These are phyloP conservation scores for Myriosclerotinia duriaeana DNA, from an alignment of 2,329 filamentous ascomycete species.

Conservation along the genomic window DNA sequence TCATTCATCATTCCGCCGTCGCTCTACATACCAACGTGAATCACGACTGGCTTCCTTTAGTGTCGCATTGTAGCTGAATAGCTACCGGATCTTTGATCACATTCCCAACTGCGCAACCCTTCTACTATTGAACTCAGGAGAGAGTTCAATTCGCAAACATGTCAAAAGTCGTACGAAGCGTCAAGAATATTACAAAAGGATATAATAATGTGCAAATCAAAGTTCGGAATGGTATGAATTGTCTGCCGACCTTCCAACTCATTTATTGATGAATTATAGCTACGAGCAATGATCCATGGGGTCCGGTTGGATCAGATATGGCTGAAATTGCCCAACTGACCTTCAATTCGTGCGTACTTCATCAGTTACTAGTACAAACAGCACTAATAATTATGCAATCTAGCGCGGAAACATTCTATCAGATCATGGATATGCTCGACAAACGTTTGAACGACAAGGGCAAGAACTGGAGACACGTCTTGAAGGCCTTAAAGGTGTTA, in stretches of 20 bases:
- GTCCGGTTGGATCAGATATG: constrained; percentile 97
- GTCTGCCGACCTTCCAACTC: constrained; percentile 26
- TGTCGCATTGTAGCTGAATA: constrained; percentile 21
- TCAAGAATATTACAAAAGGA: constrained; percentile 99
- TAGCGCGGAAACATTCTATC: constrained; percentile 92
- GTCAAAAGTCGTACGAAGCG: constrained; percentile 95
- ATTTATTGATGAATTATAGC: constrained; percentile 56
- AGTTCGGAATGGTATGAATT: constrained; percentile 84
- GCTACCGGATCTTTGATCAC: constrained; percentile 11
- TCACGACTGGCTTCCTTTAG: constrained; percentile 14
- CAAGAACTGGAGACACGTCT: constrained; percentile 98
- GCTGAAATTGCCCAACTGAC: constrained; percentile 97
- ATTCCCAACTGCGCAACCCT: neutral
- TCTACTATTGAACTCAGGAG: constrained; percentile 16
- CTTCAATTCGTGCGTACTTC: constrained; percentile 79
- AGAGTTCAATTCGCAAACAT: constrained; percentile 53
- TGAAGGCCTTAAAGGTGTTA: constrained; percentile 95
- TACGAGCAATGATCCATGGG: constrained; percentile 98
- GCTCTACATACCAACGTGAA: neutral
- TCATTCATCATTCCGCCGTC: constrained; percentile 3
- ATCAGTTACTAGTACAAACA: neutral
- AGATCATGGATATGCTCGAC: constrained; percentile 99
- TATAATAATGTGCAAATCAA: constrained; percentile 97
- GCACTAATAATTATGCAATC: constrained; percentile 27
- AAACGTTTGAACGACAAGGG: constrained; percentile 98